These are phyloP conservation scores for Rutidosis leptorrhynchoides DNA, from an alignment of 129 eudicot genomes.

Conservation along the genomic window DNA sequence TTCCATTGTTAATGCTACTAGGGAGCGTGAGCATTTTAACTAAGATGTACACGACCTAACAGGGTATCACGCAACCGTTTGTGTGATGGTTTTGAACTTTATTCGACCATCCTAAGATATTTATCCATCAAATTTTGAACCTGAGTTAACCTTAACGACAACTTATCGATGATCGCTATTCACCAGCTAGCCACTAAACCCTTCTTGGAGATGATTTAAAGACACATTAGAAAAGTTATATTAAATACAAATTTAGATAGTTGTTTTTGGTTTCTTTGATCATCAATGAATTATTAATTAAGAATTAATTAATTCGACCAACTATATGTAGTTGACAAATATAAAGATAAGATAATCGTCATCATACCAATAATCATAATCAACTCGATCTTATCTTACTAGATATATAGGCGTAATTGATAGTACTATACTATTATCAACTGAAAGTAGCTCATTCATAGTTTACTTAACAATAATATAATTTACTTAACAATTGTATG, in stretches of 20 bases:
- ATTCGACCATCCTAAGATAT: neutral
- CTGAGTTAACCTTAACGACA: too few relatives aligned
- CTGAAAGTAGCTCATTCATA: neutral
- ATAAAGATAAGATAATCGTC: slow-evolving; percentile 23
- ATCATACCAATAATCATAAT: neutral
- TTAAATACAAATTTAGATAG: neutral
- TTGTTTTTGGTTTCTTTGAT: neutral
- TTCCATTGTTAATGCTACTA: too few relatives aligned
- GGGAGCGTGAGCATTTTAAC: too few relatives aligned
- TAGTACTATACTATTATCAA: neutral
- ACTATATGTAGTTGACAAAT: slow-evolving; percentile 6
- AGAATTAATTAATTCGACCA: neutral
- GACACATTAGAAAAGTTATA: neutral
- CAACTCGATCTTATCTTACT: neutral
- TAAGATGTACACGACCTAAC: too few relatives aligned
- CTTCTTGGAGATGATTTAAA: neutral
- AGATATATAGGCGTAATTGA: neutral
- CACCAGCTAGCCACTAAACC: neutral
- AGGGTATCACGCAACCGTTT: too few relatives aligned
- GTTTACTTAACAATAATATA: too few relatives aligned
- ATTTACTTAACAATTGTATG: too few relatives aligned
- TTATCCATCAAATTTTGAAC: too few relatives aligned
- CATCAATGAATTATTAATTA: neutral
- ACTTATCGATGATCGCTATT: too few relatives aligned
- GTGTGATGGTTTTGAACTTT: neutral